Evolutionary conservation across 2,329 filamentous ascomycete species (phyloP), one percentile per base, ranked within the genome.

Genomic region (Scedosporium boydii): DNA sequence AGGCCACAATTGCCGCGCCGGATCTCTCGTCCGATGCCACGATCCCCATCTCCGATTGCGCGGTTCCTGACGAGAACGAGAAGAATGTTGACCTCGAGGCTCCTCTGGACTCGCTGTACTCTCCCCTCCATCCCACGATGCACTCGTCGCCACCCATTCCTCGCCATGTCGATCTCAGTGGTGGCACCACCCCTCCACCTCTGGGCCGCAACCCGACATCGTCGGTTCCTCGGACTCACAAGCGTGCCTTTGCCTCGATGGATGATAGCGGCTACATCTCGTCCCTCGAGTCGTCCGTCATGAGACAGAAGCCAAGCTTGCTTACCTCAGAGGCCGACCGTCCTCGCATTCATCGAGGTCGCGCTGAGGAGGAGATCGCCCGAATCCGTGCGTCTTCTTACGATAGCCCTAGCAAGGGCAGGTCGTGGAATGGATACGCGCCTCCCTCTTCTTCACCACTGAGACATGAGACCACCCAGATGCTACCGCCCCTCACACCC

Each of bases 191-290:
- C 4, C 91, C 93, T 18, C 91, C 92, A 38, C 87, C 89, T 26
- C 81, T 83, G 59, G 82, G 82, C 46, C 82, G 83, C 63, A 81
- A 85, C 57, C 78, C 81, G 44, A 77, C 81, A 46, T 87, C 87
- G 21, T 89, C 89, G n/a, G 82, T 82, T 53, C 77, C 80, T 59
- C 86, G 85, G 60, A 84, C 86, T 46, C 87, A 88, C 67, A 91
- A 90, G 76, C 87, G 89, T 67, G 93, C 91, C 73, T 85, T 89
- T 69, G 84, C 84, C 34, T 88, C 89, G 12, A 88, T 96, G 79
- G 91, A 84, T 70, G 95, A 99, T 74, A 98, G 93, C 72, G 95
- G 95, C 48, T 99, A 98, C 75, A 96, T 96, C 72, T 98, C 95
- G 1, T 97, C 93, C 0, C 82, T 98, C 18, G 93, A 97, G 68